Evolutionary conservation across 2,329 filamentous ascomycete species (phyloP), one percentile per base, ranked within the genome.

Genomic region (Talaromyces sp.): DNA sequence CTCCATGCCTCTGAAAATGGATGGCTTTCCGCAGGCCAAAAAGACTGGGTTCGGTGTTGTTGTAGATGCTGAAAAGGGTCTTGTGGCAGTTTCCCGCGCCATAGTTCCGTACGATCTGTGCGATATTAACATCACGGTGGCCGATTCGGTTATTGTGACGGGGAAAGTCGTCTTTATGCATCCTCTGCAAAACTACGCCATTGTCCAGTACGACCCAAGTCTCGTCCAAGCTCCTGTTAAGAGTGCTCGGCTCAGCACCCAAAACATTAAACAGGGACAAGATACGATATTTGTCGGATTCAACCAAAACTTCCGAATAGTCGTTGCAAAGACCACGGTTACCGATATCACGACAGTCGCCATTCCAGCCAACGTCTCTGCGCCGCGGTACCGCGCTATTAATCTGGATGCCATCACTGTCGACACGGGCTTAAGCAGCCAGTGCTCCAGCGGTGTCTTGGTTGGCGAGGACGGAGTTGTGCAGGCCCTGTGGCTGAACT

Each of bases 201-300:
- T 99, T 69, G 86, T 99, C 69, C 89, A 96, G 77, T 99, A 99
- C 73, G 93, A 99, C 72, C 91, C 95, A 1, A 87, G 85, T 44
- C 84, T 99, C 19, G 96, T 98, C n/a, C 87, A 96, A 70, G 95
- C 93, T 1, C 93, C 95, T 0, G 93, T 99, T 13, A 86, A 93
- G 79, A 93, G 90, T 65, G 95, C 96, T 4, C 90, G 86, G 69
- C 83, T 99, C 56, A 92, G 92, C 70, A 87, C 82, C 6, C 86
- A 91, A 60, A 87, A 88, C 68, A 92, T 98, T 73, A 93, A 92
- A 57, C 95, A 98, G 78, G 95, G 95, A 39, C 91, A 93, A 55
- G 89, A 93, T 61, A 97, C 93, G 0, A 93, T 96, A 67, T 99
- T 99, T 77, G 90, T 99, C 65, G 96, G 95, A n/a, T 96, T 96